These are phyloP conservation scores for Aquilaria agallochum DNA, from an alignment of 441 rosid genomes.

Conservation along the genomic window DNA sequence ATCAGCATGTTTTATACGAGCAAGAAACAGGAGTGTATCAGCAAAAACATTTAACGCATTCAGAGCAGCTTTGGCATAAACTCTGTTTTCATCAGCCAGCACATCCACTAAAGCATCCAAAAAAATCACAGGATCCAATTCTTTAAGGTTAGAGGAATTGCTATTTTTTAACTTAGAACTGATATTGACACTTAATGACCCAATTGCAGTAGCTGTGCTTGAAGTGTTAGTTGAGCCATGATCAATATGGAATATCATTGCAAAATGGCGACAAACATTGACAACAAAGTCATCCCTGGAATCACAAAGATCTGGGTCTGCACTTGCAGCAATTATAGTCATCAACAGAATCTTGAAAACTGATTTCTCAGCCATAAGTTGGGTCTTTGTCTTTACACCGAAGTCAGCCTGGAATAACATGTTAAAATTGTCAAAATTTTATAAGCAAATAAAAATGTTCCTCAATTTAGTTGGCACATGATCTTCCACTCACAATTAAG, in stretches of 20 bases:
- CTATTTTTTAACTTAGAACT: conserved; percentile 59
- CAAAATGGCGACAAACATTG: conserved; percentile 92
- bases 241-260: conserved; percentile 81
- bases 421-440: too few relatives aligned
- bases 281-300: conserved; percentile 78
- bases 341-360: conserved; percentile 87
- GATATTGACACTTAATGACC: conserved; percentile 42
- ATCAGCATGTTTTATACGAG: conserved; percentile 86
- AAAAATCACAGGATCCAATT: conserved; percentile 86
- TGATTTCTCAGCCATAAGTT: conserved; percentile 95
- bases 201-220: conserved; percentile 36
- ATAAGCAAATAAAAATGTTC: too few relatives aligned
- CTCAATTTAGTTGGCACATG: too few relatives aligned
- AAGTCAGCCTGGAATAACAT: conserved; percentile 72
- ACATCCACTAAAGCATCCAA: conserved; percentile 97
- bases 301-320: conserved; percentile 76
- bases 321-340: conserved; percentile 83
- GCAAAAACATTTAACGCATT: conserved; percentile 80
- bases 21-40: conserved; percentile 87
- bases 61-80: conserved; percentile 90
- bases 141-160: conserved; percentile 55
- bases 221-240: conserved; percentile 50
- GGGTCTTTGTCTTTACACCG: conserved; percentile 98
- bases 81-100: conserved; percentile 87
- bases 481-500: too few relatives aligned